phyloP scores from a whole-genome alignment of 2,329 filamentous ascomycete species.

The Penicillium crustosum region DNA sequence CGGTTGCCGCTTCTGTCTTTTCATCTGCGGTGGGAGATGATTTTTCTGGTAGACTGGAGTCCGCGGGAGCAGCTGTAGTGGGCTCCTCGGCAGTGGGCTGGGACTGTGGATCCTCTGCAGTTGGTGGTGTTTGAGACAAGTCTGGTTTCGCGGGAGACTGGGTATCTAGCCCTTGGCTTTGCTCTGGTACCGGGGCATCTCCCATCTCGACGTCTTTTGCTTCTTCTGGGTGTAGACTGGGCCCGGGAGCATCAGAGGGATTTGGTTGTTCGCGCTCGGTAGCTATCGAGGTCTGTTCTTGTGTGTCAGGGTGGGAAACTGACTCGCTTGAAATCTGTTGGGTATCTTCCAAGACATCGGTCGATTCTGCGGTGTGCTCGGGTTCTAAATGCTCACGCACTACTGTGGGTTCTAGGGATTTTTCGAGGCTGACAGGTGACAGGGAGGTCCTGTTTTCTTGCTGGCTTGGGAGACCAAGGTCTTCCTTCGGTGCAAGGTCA shows the following conservation, averaged over 20 bases:
- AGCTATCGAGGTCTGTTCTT: neutral
- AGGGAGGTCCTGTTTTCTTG: neutral
- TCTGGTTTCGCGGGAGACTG: conserved; percentile 1
- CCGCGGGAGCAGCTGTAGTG: neutral
- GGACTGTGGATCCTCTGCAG: neutral
- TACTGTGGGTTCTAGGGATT: neutral
- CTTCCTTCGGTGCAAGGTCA: conserved; percentile 5
- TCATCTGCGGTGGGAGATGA: neutral
- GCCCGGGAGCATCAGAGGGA: neutral
- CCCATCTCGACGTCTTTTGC: conserved; percentile 13
- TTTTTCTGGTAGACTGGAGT: neutral
- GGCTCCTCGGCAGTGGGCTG: neutral
- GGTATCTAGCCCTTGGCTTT: neutral
- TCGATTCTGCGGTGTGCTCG: neutral
- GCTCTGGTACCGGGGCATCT: conserved; percentile 1
- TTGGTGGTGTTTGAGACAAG: neutral
- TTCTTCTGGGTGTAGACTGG: neutral
- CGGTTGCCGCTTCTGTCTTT: neutral
- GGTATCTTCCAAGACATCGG: neutral
- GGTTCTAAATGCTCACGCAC: conserved; percentile 1
- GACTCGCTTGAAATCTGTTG: neutral
- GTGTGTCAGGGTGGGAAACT: neutral
- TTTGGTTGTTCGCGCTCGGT: neutral
- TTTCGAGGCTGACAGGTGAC: neutral
- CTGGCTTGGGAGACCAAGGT: neutral